Evolutionary conservation across 768 basidiomycete species (phyloP).

Genomic region (Gymnopilus junonius): DNA sequence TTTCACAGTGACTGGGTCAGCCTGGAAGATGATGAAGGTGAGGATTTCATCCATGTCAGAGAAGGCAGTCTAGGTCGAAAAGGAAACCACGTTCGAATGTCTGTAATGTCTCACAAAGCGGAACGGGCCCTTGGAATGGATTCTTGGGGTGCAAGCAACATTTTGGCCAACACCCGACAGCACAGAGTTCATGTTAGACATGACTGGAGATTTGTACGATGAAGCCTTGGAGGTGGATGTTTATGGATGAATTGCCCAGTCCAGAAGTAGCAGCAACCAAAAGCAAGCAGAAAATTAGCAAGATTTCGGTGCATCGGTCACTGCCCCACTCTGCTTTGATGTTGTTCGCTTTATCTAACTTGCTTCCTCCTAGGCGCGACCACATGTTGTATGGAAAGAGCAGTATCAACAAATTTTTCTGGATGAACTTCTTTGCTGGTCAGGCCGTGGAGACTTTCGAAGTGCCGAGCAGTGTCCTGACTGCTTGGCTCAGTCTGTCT

Average conservation of each 20-base stretch:
- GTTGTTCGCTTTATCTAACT: too few species aligned
- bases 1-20: neutral
- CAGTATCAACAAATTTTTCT: too few species aligned
- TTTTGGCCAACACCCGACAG: conserved; percentile 3
- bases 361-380: neutral
- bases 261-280: neutral
- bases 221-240: conserved; percentile 1
- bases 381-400: too few species aligned
- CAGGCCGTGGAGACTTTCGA: too few species aligned
- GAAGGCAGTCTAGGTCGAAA: neutral
- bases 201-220: conserved; percentile 1
- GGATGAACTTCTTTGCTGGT: too few species aligned
- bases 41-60: neutral
- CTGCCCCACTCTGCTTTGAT: neutral
- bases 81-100: neutral
- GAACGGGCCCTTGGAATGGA: neutral
- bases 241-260: neutral
- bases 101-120: neutral
- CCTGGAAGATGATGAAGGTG: neutral
- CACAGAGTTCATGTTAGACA: conserved; percentile 1
- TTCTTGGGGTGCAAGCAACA: neutral
- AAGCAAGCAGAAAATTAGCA: conserved; percentile 3
- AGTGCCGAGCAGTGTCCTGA: too few species aligned
- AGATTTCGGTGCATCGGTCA: conserved; percentile 2
- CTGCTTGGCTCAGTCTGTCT: too few species aligned